Conservation (phyloP, 768 basidiomycete genomes). For the Glaciozyma martinii region DNA sequence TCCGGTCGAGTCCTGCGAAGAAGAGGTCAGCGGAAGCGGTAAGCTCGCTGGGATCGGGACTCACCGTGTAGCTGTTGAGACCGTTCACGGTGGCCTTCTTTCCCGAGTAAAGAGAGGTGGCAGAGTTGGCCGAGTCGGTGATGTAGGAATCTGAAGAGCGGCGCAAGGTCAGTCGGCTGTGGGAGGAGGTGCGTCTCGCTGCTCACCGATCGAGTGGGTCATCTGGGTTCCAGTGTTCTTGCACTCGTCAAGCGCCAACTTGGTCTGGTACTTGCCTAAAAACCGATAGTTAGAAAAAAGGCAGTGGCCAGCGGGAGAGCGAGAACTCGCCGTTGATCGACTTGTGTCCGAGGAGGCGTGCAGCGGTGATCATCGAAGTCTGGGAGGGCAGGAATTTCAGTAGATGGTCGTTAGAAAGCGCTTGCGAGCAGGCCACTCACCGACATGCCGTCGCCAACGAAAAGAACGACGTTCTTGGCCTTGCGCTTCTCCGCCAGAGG, state of each 20-base stretch:
- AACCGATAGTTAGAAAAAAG: slow-evolving; percentile 18
- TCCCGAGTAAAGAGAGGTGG: slow-evolving; percentile 41
- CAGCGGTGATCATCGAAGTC: slow-evolving; percentile 39
- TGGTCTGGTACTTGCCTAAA: slow-evolving; percentile 39
- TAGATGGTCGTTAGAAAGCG: neutral
- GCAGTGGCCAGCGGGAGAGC: slow-evolving; percentile 34
- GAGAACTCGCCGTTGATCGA: slow-evolving; percentile 31
- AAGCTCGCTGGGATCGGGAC: neutral
- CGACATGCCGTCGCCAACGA: slow-evolving; percentile 36
- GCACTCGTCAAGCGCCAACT: slow-evolving; percentile 34
- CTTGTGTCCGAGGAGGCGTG: slow-evolving; percentile 42
- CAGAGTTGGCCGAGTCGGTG: slow-evolving; percentile 41
- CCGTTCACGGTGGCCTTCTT: slow-evolving; percentile 42
- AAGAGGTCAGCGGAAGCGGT: neutral
- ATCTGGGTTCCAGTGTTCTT: slow-evolving; percentile 38
- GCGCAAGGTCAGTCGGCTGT: neutral
- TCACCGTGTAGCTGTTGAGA: slow-evolving; percentile 37
- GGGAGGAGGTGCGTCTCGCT: neutral
- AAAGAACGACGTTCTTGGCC: slow-evolving; percentile 42
- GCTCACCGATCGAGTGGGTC: slow-evolving; percentile 36
- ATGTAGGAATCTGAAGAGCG: slow-evolving; percentile 17
- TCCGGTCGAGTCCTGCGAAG: slow-evolving; percentile 33
- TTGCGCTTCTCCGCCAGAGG: slow-evolving; percentile 32
- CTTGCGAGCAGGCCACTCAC: neutral
- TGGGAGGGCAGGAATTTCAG: slow-evolving; percentile 27